phyloP scores from a whole-genome alignment of 2,329 filamentous ascomycete genomes.

The Trichocomaceae sp. region DNA sequence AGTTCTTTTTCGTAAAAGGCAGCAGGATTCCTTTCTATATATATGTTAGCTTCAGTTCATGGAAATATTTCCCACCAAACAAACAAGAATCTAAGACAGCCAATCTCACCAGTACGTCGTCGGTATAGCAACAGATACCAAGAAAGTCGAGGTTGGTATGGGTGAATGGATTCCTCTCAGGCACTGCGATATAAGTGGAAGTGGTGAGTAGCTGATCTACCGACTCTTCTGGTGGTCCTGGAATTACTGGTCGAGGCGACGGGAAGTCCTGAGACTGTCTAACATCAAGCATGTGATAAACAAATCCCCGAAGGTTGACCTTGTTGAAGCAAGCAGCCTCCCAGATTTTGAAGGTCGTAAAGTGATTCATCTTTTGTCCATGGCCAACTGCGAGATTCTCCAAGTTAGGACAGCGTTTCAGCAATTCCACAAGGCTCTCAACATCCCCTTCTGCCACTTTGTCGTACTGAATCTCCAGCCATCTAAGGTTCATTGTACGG shows the following conservation, averaged over 20 bases:
- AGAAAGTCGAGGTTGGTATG: constrained; percentile 1
- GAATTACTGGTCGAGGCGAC: background rate
- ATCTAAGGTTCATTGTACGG: background rate
- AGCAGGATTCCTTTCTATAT: background rate
- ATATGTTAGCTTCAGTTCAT: background rate
- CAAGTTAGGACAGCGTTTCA: background rate
- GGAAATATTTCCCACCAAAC: background rate
- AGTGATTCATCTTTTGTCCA: background rate
- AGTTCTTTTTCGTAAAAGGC: background rate
- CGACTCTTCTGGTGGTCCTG: background rate
- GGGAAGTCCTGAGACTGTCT: background rate
- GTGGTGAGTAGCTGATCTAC: background rate
- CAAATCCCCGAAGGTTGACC: background rate
- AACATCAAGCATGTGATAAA: background rate
- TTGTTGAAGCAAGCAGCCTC: background rate
- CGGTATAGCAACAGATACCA: background rate
- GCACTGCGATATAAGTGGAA: background rate
- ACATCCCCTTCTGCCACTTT: background rate
- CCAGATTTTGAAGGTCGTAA: background rate
- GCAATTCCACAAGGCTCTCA: background rate
- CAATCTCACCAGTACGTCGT: background rate
- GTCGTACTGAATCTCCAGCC: constrained; percentile 1
- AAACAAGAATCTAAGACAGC: background rate
- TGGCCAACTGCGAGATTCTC: background rate
- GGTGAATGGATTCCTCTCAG: constrained; percentile 2